Evolutionary conservation across 2,329 filamentous ascomycete genomes (phyloP).

Genomic region (Aspergillus tanneri): DNA sequence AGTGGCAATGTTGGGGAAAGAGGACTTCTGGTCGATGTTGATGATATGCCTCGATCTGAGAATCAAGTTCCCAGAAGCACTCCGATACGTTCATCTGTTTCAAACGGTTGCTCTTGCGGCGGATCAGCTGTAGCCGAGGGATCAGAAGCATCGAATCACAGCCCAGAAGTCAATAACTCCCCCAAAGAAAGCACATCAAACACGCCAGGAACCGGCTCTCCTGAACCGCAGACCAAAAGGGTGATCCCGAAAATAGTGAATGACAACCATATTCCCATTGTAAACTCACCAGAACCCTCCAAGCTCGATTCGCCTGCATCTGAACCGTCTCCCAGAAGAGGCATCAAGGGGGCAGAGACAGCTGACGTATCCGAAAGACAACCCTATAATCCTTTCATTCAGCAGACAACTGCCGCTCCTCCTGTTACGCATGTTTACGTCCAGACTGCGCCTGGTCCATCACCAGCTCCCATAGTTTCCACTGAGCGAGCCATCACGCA

Average conservation of each 20-base stretch:
- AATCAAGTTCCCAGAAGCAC: neutral
- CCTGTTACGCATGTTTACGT: constrained; percentile 9
- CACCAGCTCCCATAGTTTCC: constrained; percentile 57
- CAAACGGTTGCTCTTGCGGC: neutral
- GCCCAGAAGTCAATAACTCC: neutral
- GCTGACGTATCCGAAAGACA: constrained; percentile 7
- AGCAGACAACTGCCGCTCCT: constrained; percentile 4
- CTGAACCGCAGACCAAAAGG: neutral
- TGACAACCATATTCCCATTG: neutral
- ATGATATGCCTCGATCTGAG: constrained; percentile 8
- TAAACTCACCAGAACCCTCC: neutral
- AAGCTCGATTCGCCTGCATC: neutral
- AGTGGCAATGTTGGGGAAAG: neutral
- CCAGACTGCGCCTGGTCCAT: constrained; percentile 32
- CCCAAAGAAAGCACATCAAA: neutral
- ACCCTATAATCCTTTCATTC: constrained; percentile 14
- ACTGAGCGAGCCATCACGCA: constrained; percentile 32
- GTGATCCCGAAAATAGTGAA: neutral
- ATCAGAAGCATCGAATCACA: neutral
- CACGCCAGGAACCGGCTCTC: neutral
- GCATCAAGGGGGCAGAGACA: neutral
- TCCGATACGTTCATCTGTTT: neutral
- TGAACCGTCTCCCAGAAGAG: neutral
- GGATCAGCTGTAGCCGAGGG: neutral
- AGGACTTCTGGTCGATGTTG: constrained; percentile 22